These are phyloP conservation scores for Pichia sp. DNA, from an alignment of 1,139 yeast genomes.

Conservation along the genomic window DNA sequence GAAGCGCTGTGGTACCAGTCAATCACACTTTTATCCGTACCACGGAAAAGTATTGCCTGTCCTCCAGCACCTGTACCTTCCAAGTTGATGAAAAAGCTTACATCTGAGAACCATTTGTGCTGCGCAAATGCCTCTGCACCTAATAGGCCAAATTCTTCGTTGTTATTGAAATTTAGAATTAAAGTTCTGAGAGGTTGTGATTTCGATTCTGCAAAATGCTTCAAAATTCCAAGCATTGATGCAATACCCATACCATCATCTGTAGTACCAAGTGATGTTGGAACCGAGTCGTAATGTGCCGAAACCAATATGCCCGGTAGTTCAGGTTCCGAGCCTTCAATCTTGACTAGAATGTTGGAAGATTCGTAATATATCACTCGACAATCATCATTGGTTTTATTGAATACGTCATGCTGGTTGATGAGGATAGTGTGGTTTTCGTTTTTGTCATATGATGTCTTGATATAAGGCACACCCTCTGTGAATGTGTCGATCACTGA, in stretches of 20 bases:
- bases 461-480: constrained; percentile 36
- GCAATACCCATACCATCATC: constrained; percentile 96
- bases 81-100: constrained; percentile 68
- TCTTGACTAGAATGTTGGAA: constrained; percentile 67
- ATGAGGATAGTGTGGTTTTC: constrained; percentile 42
- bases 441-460: constrained; percentile 44
- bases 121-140: constrained; percentile 75
- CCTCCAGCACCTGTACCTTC: constrained; percentile 99
- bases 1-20: constrained; percentile 44
- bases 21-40: constrained; percentile 74
- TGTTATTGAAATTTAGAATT: constrained; percentile 79
- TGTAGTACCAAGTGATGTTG: constrained; percentile 82
- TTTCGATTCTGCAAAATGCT: constrained; percentile 39
- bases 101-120: constrained; percentile 69
- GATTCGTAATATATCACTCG: constrained; percentile 70
- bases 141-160: constrained; percentile 84
- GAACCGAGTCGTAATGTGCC: constrained; percentile 89
- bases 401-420: constrained; percentile 44
- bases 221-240: constrained; percentile 66
- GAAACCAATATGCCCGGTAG: constrained; percentile 70
- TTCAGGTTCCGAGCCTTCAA: constrained; percentile 55
- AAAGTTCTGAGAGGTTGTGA: constrained; percentile 65
- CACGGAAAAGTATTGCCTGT: constrained; percentile 68
- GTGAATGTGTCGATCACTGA: constrained; percentile 38
- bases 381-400: constrained; percentile 37